Evolutionary conservation across 2,329 filamentous ascomycete species (phyloP).

Genomic region (Aureobasidium zeae): DNA sequence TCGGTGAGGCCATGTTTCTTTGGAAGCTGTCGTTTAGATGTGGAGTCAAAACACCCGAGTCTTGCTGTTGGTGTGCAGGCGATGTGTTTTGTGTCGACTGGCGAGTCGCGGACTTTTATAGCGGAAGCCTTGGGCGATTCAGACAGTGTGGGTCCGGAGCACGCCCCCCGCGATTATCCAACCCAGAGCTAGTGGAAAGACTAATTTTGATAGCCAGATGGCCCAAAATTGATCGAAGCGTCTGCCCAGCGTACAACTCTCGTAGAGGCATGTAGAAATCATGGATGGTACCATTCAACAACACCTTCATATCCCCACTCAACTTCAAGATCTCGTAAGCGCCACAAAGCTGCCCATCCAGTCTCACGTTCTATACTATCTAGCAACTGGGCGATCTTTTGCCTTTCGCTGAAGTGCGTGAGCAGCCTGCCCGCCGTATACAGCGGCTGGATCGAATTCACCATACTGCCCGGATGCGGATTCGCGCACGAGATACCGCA

Average conservation of each 20-base stretch:
- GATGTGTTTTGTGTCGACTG: neutral
- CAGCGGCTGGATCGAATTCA: constrained; percentile 5
- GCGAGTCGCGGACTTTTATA: neutral
- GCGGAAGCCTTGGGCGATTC: too few species aligned
- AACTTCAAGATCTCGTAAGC: neutral
- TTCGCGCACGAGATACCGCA: constrained; percentile 8
- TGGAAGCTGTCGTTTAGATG: neutral
- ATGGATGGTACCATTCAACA: neutral
- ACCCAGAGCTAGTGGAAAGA: neutral
- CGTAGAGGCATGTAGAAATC: neutral
- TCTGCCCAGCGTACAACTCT: too few species aligned
- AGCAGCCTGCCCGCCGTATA: constrained; percentile 4
- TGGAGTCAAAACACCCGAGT: too few species aligned
- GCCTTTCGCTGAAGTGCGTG: neutral
- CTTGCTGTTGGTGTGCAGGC: neutral
- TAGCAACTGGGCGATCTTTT: constrained; percentile 3
- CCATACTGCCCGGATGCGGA: constrained; percentile 4
- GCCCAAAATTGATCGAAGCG: too few species aligned
- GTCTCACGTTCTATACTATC: neutral
- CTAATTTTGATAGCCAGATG: too few species aligned
- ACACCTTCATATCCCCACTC: constrained; percentile 9
- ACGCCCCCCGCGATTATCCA: neutral
- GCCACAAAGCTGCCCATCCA: constrained; percentile 4
- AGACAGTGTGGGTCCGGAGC: neutral
- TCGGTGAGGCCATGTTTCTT: neutral